Base-by-base conservation (phyloP, 2,329 filamentous ascomycete genomes). In the Parastagonospora avenae region DNA sequence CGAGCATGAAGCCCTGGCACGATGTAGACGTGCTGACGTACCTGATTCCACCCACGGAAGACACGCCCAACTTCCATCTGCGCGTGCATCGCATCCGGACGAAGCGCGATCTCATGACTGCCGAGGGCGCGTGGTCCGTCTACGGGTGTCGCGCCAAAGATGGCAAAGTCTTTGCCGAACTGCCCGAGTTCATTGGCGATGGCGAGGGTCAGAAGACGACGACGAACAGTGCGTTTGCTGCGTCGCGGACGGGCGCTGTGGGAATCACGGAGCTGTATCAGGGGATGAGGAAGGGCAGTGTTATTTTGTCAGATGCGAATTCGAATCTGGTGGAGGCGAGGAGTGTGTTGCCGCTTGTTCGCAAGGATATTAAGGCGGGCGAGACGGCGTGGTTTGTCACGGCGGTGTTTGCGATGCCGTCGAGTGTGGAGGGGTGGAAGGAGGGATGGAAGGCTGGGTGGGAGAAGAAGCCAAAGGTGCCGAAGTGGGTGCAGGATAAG, bases 281-380 rank as follows among this genome's bases (percentile, higher is more conserved):
- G 5, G 62, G 53, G 15, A 54, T 64, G 10, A 78, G 87, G 15
- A 74, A 72, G 46, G 89, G 88, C 2, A 85, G 82, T 66, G 78
- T 91, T 24, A 84, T 92, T 41, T 85, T 91, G 50, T 87, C 88
- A 9, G 90, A 92, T 68, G 88, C 89, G 6, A 92, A 92, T 74
- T 89, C 86, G 41, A 92, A 92, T 72, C 74, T 92, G 30, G 79
- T 91, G 2, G 86, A 91, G 74, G 85, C 85, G 51, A 77, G 89
- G 51, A 91, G 87, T 4, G 80, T 88, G 36, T 82, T 92, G 60
- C 90, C 90, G 19, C 86, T 86, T 28, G 72, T 92, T 63, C 83
- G 86, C 66, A 79, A 82, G 55, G 85, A 83, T 24, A 69, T 92
- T 31, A 75, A 76, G 46, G 77, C 79, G 38, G 86, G 83, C 0